These are phyloP conservation scores for Sextonia rubra DNA, from an alignment of 164 flowering plant species.

Conservation along the genomic window DNA sequence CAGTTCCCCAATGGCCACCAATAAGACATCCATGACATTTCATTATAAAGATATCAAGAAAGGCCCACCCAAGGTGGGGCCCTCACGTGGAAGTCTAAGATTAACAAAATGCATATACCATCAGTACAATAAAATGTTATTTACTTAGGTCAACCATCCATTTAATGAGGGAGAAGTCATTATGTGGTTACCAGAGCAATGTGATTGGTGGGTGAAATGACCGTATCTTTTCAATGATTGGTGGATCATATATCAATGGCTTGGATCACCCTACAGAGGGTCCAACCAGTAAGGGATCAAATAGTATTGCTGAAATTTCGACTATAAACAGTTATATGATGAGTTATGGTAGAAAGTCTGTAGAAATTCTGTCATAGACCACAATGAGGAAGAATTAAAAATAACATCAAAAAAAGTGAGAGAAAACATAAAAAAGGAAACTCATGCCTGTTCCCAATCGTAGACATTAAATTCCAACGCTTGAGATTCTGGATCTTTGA, in stretches of 20 bases:
- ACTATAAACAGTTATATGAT: neutral
- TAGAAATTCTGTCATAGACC: neutral
- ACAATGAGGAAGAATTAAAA: neutral
- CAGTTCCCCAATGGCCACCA: neutral
- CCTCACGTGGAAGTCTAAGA: no score
- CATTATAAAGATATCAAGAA: neutral
- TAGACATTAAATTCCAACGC: conserved; percentile 53
- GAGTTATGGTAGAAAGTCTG: neutral
- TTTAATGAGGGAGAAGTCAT: neutral
- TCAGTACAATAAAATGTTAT: no score
- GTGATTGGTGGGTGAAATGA: neutral
- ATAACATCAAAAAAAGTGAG: neutral
- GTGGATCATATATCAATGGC: neutral
- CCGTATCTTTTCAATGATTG: no score
- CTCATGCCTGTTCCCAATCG: conserved; percentile 83
- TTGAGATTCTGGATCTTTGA: conserved; percentile 70
- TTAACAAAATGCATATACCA: no score
- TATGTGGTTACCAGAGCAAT: neutral
- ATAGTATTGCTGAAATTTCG: no score
- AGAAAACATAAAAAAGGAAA: neutral
- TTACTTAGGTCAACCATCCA: neutral
- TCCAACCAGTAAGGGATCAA: no score
- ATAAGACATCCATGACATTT: neutral
- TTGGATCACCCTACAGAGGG: neutral
- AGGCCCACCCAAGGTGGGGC: neutral